Conservation (phyloP, 2,329 filamentous ascomycete genomes). For the Ceratocystis lukuohia region DNA sequence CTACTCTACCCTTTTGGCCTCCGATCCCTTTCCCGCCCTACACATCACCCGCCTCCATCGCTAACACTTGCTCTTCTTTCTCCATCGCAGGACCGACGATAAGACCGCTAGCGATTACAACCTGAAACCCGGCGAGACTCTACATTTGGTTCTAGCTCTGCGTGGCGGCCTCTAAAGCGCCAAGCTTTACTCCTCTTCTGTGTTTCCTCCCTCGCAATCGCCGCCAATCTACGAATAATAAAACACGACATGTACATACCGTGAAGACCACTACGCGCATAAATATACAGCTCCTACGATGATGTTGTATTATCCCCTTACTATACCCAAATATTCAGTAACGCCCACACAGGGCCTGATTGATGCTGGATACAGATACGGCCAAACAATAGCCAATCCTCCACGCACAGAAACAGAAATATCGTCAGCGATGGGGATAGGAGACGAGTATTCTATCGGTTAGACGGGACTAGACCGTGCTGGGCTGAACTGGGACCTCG, state of each 20-base stretch:
- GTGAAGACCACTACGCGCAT: no score
- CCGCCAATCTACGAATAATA: background rate
- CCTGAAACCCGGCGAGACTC: constrained; percentile 80
- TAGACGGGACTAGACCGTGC: no score
- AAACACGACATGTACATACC: background rate
- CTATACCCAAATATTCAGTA: no score
- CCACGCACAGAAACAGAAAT: no score
- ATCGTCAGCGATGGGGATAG: no score
- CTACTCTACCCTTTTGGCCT: background rate
- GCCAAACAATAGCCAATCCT: no score
- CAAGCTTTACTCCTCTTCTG: background rate
- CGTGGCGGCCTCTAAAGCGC: constrained; percentile 52
- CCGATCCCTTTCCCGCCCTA: background rate
- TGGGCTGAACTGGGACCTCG: no score
- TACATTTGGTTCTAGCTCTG: constrained; percentile 90
- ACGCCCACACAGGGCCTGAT: no score
- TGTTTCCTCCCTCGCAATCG: background rate
- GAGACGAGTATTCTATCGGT: no score
- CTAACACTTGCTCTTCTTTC: background rate
- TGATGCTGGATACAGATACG: no score
- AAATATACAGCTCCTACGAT: no score
- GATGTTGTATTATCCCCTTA: no score
- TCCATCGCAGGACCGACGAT: constrained; percentile 63
- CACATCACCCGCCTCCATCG: background rate
- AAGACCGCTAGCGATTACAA: constrained; percentile 84